These are phyloP conservation scores for Leishmania turanica DNA, from an alignment of 208 protist genomes.

Conservation along the genomic window DNA sequence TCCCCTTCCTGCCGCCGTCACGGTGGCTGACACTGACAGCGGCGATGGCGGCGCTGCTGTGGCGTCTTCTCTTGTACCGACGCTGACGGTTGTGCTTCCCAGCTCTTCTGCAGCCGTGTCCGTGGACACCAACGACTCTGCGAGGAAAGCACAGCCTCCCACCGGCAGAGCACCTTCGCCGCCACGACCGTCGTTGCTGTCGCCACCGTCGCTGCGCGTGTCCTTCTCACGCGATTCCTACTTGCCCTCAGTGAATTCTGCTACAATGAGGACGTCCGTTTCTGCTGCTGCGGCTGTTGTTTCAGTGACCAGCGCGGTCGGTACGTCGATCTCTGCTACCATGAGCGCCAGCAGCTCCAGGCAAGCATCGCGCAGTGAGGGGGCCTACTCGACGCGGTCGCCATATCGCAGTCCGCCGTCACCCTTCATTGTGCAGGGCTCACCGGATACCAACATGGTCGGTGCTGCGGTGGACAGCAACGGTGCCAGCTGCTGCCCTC, in stretches of 20 bases:
- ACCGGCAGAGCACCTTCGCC: not conserved
- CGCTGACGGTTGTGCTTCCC: not conserved
- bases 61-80: not conserved
- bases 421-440: not conserved
- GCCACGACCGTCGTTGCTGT: not conserved
- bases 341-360: not conserved
- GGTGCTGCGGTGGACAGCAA: not conserved
- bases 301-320: not conserved
- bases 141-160: not conserved
- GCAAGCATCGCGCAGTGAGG: not conserved
- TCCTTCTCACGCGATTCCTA: conserved; percentile 28
- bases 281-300: not conserved
- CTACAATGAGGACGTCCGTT: not conserved
- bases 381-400: not conserved
- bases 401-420: not conserved
- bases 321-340: not conserved
- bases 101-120: not conserved
- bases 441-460: not conserved
- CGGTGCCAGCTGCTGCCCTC: not conserved
- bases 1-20: not conserved
- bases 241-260: not conserved
- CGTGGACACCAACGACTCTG: not conserved
- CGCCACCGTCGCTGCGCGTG: conserved; percentile 25
- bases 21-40: not conserved
- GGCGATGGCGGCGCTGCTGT: not conserved